Percentiles rank a stretch among this genome's conserved stretches.
These are phyloP conservation scores for Neofusicoccum umdonicola DNA, from an alignment of 2,329 filamentous ascomycete species.

Conservation along the genomic window DNA sequence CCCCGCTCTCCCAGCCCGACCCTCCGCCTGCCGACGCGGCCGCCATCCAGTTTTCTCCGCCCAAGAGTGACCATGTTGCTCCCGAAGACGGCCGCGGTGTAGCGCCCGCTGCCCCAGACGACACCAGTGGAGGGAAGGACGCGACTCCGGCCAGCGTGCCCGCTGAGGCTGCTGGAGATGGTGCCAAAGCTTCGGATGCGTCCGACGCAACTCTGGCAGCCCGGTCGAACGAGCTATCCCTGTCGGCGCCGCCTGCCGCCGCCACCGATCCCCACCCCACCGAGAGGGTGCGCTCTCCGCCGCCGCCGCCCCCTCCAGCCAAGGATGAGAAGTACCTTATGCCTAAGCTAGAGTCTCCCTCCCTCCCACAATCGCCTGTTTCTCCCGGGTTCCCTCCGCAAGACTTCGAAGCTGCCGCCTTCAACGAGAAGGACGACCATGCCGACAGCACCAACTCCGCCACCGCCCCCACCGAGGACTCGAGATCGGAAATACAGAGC, in stretches of 20 bases:
- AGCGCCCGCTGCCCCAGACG: neutral
- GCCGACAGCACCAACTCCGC: conserved; percentile 30
- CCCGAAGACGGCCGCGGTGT: neutral
- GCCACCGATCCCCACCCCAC: neutral
- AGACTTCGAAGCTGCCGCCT: conserved; percentile 22
- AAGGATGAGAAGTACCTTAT: conserved; percentile 14
- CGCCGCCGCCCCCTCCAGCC: conserved; percentile 9
- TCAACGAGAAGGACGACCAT: conserved; percentile 25
- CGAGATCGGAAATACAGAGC: conserved; percentile 84
- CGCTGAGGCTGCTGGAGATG: neutral
- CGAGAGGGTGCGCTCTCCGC: neutral
- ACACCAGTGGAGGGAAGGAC: neutral
- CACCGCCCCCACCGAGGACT: conserved; percentile 60
- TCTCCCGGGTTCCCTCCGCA: conserved; percentile 3
- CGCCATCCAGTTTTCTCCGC: neutral
- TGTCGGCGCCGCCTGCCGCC: neutral
- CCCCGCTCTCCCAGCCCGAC: neutral
- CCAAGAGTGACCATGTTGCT: neutral
- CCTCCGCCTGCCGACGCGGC: neutral
- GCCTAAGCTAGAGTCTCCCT: neutral
- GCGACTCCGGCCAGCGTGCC: conserved; percentile 17
- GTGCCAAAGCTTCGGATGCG: neutral
- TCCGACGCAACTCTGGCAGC: neutral
- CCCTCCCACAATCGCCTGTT: neutral
- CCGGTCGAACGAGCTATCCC: neutral